These are phyloP conservation scores for Phytophthora chlamydospora DNA, from an alignment of 352 stramenopile species.

Conservation along the genomic window DNA sequence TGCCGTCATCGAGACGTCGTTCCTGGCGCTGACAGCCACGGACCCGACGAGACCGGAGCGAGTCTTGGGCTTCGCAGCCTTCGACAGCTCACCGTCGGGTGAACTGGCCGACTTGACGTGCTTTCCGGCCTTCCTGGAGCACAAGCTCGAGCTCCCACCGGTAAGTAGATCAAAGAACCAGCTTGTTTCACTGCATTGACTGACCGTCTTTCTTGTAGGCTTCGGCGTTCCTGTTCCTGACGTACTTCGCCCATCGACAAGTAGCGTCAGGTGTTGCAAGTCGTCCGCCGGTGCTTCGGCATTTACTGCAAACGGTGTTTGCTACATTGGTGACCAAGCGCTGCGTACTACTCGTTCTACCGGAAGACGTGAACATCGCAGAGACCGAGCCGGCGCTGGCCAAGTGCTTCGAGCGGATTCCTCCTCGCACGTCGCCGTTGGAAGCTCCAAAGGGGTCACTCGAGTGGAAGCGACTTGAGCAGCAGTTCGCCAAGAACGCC, in stretches of 20 bases:
- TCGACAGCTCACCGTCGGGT: constrained; percentile 58
- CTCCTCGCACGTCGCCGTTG: constrained; percentile 19
- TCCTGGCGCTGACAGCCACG: constrained; percentile 67
- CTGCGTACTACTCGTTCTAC: constrained; percentile 59
- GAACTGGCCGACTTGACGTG: constrained; percentile 46
- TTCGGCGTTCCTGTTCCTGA: constrained; percentile 60
- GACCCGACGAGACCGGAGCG: constrained; percentile 56
- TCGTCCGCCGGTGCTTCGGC: constrained; percentile 49
- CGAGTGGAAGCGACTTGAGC: constrained; percentile 27
- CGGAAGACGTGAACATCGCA: constrained; percentile 44
- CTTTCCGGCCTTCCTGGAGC: constrained; percentile 48
- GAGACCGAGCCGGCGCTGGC: constrained; percentile 55
- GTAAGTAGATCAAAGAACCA: constrained; percentile 14
- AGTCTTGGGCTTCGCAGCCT: constrained; percentile 66
- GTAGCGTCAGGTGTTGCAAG: constrained; percentile 29
- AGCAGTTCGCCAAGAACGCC: constrained; percentile 43
- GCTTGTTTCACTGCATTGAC: neutral
- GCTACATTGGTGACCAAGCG: constrained; percentile 46
- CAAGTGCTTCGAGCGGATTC: constrained; percentile 60
- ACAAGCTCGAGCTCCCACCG: constrained; percentile 60
- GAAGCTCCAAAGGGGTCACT: constrained; percentile 9
- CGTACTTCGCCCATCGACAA: constrained; percentile 63
- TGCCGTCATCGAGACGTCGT: constrained; percentile 74
- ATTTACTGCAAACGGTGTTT: constrained; percentile 65
- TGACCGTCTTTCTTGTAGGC: constrained; percentile 21